These are phyloP conservation scores for Botryosphaeria dothidea DNA, from an alignment of 2,329 filamentous ascomycete species.

Conservation along the genomic window DNA sequence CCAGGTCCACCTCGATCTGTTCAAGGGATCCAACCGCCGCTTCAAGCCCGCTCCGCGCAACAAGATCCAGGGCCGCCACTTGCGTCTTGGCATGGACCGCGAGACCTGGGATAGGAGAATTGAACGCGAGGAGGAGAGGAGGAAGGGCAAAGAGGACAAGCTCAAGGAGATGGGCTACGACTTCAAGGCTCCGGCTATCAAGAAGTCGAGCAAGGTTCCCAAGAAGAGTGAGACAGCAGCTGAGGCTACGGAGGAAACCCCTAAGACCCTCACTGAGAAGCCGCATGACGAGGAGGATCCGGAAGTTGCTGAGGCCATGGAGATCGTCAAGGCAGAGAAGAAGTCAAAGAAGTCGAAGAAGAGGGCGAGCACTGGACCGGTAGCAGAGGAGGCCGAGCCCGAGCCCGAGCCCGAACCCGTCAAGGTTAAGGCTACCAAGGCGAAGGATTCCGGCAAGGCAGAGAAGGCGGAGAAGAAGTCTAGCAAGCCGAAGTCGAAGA, in stretches of 20 bases:
- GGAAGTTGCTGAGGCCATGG: conserved; percentile 22
- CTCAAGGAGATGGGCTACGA: conserved; percentile 82
- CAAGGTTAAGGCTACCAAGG: conserved; percentile 17
- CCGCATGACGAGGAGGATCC: conserved; percentile 13
- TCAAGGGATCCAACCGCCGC: conserved; percentile 85
- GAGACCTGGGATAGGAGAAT: conserved; percentile 78
- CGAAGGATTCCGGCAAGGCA: not conserved
- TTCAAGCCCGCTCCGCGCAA: conserved; percentile 90
- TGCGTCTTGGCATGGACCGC: conserved; percentile 72
- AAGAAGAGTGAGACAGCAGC: conserved; percentile 28
- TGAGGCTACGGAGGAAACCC: conserved; percentile 31
- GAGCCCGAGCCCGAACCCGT: not conserved
- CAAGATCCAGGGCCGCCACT: conserved; percentile 74
- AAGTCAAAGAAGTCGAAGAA: conserved; percentile 18
- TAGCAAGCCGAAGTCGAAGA: conserved; percentile 16
- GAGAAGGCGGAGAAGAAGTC: conserved; percentile 14
- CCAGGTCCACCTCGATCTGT: conserved; percentile 77
- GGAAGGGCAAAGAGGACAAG: conserved; percentile 69
- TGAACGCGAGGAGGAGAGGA: conserved; percentile 69
- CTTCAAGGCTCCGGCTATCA: conserved; percentile 73
- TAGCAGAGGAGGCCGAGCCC: not conserved
- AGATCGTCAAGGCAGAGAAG: conserved; percentile 22
- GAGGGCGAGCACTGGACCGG: conserved; percentile 5
- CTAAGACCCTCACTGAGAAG: conserved; percentile 29
- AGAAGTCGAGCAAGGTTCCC: conserved; percentile 58